These are phyloP conservation scores for Eucalyptus polyanthemos DNA, from an alignment of 345 rosid species.

Conservation along the genomic window DNA sequence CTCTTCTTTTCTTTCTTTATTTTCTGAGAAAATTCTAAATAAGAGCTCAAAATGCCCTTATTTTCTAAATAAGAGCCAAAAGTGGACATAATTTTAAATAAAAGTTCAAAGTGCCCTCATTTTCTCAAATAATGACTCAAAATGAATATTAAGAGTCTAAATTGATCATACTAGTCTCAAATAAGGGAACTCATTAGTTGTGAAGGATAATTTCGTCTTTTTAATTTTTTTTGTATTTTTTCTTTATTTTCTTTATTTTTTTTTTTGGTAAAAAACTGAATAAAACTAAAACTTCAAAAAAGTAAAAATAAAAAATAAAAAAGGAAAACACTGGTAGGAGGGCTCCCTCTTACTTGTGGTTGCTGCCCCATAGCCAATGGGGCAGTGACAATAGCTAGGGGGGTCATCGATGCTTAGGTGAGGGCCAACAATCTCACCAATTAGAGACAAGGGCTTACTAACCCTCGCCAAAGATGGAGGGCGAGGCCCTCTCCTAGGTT, in stretches of 20 bases:
- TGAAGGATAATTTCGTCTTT: accelerated
- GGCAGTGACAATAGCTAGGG: accelerated
- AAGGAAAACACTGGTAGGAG: no score
- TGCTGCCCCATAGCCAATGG: no score
- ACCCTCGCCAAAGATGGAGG: no score
- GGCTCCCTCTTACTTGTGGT: no score
- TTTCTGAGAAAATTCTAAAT: accelerated
- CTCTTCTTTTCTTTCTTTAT: background rate
- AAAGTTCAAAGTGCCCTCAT: accelerated
- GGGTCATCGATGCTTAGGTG: accelerated
- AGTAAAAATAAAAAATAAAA: no score
- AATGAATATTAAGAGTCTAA: accelerated
- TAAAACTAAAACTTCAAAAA: no score
- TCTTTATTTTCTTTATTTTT: no score
- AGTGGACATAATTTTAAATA: no score
- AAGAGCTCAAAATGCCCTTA: accelerated
- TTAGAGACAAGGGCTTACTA: no score
- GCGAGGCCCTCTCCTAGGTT: accelerated
- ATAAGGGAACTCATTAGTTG: accelerated
- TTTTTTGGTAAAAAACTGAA: no score
- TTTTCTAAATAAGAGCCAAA: accelerated
- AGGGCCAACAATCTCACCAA: accelerated
- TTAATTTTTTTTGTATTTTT: no score
- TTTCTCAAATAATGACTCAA: accelerated
- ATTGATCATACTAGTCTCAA: accelerated